Conservation (phyloP, 2,329 filamentous ascomycete genomes). For the Paracamarosporium sp. region DNA sequence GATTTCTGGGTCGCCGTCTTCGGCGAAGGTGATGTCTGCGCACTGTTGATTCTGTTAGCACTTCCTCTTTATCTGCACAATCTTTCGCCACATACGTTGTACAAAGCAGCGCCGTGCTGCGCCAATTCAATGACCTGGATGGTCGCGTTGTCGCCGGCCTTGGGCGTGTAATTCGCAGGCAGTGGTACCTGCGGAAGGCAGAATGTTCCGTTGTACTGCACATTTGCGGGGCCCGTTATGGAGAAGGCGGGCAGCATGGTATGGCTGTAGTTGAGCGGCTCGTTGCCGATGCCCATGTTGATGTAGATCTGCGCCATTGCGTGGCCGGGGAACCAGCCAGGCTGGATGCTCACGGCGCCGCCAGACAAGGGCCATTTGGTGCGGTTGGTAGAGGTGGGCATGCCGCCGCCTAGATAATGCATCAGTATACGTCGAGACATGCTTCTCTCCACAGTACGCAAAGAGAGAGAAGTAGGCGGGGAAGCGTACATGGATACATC, state of each 20-base stretch:
- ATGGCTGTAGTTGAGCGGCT: constrained; percentile 86
- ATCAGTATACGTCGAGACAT: constrained; percentile 16
- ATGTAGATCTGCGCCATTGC: constrained; percentile 82
- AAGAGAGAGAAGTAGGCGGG: neutral
- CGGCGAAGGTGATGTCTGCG: constrained; percentile 91
- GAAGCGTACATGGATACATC: constrained; percentile 85
- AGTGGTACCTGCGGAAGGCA: constrained; percentile 90
- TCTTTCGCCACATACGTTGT: constrained; percentile 65
- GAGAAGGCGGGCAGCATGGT: constrained; percentile 82
- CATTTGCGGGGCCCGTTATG: constrained; percentile 79
- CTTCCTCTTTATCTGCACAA: neutral
- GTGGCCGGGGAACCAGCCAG: constrained; percentile 96
- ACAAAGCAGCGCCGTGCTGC: constrained; percentile 82
- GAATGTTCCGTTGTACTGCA: constrained; percentile 85
- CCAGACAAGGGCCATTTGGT: constrained; percentile 90
- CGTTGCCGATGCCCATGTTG: constrained; percentile 85
- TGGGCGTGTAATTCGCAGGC: constrained; percentile 72
- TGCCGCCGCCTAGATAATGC: constrained; percentile 74
- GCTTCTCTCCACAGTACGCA: neutral
- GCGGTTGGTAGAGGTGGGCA: constrained; percentile 77
- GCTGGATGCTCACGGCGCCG: constrained; percentile 88
- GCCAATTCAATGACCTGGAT: constrained; percentile 88
- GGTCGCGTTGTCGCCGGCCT: constrained; percentile 85
- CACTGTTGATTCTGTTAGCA: constrained; percentile 66
- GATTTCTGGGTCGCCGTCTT: constrained; percentile 70